A percentile compares a stretch with the other conserved stretches of the same genome.
These are phyloP conservation scores for Euphorbia pulcherrima DNA, from an alignment of 345 rosid species.

Conservation along the genomic window DNA sequence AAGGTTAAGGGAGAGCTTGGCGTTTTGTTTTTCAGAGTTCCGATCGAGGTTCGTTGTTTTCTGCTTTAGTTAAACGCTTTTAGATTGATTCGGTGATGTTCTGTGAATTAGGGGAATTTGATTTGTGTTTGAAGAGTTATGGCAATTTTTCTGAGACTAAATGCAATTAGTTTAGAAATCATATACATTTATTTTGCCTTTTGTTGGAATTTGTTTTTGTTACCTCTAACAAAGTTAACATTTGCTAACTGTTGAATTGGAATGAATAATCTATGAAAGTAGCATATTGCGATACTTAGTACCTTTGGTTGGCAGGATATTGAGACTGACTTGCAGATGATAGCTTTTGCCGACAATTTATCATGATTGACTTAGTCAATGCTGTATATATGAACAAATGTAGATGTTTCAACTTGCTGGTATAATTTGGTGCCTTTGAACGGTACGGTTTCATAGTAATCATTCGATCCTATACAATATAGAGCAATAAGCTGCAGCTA, in stretches of 20 bases:
- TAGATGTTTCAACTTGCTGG: not conserved
- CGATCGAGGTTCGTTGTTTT: conserved; percentile 49
- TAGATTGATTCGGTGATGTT: not conserved
- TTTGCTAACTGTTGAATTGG: not conserved
- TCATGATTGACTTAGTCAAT: not conserved
- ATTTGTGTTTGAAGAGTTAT: not conserved
- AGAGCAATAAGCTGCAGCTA: not conserved
- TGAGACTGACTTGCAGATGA: not conserved
- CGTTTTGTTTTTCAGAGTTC: conserved; percentile 51
- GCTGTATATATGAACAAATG: not conserved
- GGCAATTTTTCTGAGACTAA: not conserved
- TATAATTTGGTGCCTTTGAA: not conserved
- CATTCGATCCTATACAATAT: not conserved
- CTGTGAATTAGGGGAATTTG: not conserved
- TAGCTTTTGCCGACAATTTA: not conserved
- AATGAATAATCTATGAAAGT: not conserved
- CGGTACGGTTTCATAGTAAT: not conserved
- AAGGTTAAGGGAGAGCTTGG: conserved; percentile 56
- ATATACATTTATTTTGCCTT: not conserved
- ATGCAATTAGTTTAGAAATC: not conserved
- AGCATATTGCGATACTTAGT: not conserved
- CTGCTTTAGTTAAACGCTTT: not conserved
- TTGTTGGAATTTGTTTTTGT: not conserved
- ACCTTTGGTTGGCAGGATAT: not conserved
- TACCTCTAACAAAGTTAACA: not conserved